A percentile compares a stretch with the other conserved stretches of the same genome.
These are phyloP conservation scores for Pythium sukuiense DNA, from an alignment of 352 stramenopile genomes.

Conservation along the genomic window DNA sequence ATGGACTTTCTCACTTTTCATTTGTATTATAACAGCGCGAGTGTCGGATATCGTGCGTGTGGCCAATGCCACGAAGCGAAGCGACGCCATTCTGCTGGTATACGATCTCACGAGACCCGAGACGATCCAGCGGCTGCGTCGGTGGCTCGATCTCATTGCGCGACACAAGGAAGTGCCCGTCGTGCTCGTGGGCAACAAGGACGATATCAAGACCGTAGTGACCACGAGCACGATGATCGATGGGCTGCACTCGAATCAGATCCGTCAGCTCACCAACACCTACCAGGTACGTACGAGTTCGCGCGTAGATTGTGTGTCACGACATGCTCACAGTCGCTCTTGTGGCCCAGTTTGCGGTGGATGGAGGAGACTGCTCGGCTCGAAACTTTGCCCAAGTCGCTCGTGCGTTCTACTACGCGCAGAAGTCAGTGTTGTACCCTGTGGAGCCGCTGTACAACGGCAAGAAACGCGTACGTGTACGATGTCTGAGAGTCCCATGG, in stretches of 20 bases:
- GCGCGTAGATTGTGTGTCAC: not conserved
- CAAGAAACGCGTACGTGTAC: slow-evolving; percentile 62
- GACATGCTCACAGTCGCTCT: not conserved
- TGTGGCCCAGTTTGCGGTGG: slow-evolving; percentile 72
- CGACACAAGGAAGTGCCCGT: slow-evolving; percentile 87
- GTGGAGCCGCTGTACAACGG: slow-evolving; percentile 87
- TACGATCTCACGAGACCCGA: slow-evolving; percentile 85
- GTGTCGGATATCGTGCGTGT: slow-evolving; percentile 83
- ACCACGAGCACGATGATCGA: slow-evolving; percentile 44
- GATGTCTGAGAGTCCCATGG: not conserved
- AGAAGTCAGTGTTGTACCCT: slow-evolving; percentile 89
- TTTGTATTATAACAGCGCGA: slow-evolving; percentile 35
- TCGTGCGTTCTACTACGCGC: slow-evolving; percentile 86
- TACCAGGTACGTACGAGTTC: slow-evolving; percentile 45
- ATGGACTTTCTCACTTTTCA: not conserved
- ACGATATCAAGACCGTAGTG: slow-evolving; percentile 75
- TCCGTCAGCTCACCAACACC: slow-evolving; percentile 64
- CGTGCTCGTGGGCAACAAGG: slow-evolving; percentile 88
- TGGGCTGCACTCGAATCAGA: slow-evolving; percentile 67
- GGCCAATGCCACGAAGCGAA: slow-evolving; percentile 81
- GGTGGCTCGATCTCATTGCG: slow-evolving; percentile 86
- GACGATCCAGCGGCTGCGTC: slow-evolving; percentile 80
- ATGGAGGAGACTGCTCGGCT: slow-evolving; percentile 81
- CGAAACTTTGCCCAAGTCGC: slow-evolving; percentile 89
- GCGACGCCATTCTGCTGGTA: slow-evolving; percentile 84